phyloP scores from a whole-genome alignment of 257 asterid genomes.

The Nicotiana obtusifolia region DNA sequence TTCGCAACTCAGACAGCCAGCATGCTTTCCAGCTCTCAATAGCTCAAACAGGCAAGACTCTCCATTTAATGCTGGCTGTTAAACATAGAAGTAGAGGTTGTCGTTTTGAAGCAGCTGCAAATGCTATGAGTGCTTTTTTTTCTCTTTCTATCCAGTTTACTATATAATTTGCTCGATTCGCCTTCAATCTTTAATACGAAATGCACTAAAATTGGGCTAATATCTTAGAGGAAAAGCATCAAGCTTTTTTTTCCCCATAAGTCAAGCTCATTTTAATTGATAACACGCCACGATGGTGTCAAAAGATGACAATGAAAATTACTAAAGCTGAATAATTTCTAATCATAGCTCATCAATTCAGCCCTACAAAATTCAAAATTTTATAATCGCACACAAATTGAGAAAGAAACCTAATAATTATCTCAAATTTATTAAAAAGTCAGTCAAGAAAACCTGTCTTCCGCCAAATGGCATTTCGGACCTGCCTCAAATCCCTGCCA shows the following conservation, averaged over 20 bases:
- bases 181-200: neutral
- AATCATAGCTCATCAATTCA: neutral
- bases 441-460: conserved; percentile 62
- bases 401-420: neutral
- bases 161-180: neutral
- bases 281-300: neutral
- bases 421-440: conserved; percentile 10
- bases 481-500: conserved; percentile 77
- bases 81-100: neutral
- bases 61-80: neutral
- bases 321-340: neutral
- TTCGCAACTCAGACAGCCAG: neutral
- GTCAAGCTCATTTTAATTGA: neutral
- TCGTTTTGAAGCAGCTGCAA: neutral
- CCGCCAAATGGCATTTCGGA: conserved; percentile 62
- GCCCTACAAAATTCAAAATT: no score
- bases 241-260: neutral
- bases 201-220: neutral
- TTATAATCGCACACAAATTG: neutral
- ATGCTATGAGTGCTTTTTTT: neutral
- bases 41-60: conserved; percentile 3
- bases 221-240: neutral
- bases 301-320: neutral
- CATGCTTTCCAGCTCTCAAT: neutral
- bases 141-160: neutral